A percentile compares a stretch with the other conserved stretches of the same genome.
phyloP scores from a whole-genome alignment of 495 filamentous ascomycete species.

The Aspergillus conjunctus region DNA sequence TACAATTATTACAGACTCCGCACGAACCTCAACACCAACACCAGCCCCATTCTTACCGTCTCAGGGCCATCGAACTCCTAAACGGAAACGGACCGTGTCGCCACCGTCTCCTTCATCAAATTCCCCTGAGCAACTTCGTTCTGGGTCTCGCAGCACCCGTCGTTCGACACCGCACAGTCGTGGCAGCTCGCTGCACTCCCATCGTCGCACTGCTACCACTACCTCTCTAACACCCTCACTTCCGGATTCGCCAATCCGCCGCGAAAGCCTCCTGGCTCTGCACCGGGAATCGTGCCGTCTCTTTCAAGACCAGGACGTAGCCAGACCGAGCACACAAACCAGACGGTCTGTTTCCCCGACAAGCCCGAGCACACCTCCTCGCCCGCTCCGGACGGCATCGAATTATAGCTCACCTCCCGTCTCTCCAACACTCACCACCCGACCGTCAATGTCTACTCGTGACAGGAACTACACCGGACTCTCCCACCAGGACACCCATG shows the following conservation, averaged over 20 bases:
- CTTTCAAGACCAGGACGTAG: conserved; percentile 35
- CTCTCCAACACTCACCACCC: conserved; percentile 18
- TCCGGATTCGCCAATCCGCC: conserved; percentile 28
- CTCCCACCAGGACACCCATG: background rate
- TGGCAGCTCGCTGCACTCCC: conserved; percentile 37
- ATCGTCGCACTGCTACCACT: conserved; percentile 31
- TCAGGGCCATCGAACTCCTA: conserved; percentile 17
- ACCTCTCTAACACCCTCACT: conserved; percentile 35
- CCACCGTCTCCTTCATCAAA: conserved; percentile 32
- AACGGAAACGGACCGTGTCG: conserved; percentile 28
- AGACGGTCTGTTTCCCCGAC: conserved; percentile 13
- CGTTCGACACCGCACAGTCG: conserved; percentile 38
- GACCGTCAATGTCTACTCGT: conserved; percentile 12
- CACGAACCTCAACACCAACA: conserved; percentile 4
- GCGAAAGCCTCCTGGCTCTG: conserved; percentile 45
- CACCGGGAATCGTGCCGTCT: conserved; percentile 51
- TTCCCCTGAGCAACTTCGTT: conserved; percentile 33
- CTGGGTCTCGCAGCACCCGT: conserved; percentile 25
- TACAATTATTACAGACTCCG: background rate
- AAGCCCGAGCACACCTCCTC: conserved; percentile 1
- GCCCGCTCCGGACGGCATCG: conserved; percentile 16
- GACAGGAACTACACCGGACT: background rate
- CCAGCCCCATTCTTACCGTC: conserved; percentile 7
- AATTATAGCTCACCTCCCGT: conserved; percentile 18
- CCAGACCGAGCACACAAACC: background rate